Evolutionary conservation across 1,139 yeast species (phyloP).

Genomic region (Lodderomyces theae): DNA sequence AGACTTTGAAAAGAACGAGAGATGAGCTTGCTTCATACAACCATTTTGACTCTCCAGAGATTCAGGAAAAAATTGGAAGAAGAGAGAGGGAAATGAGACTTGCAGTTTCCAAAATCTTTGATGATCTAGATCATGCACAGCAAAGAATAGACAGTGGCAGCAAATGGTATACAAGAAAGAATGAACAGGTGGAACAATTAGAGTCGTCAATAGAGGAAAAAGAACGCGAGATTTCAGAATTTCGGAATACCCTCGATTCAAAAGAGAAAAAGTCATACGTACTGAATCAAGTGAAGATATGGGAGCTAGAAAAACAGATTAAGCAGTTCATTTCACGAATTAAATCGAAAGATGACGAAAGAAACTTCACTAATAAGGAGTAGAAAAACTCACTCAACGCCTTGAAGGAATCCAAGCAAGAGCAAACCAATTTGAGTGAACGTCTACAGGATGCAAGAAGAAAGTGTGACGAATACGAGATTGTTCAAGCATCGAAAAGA

Average conservation of each 20-base stretch:
- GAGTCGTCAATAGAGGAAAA: slow-evolving; percentile 21
- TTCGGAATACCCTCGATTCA: slow-evolving; percentile 10
- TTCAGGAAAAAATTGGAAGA: slow-evolving; percentile 30
- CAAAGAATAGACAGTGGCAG: slow-evolving; percentile 41
- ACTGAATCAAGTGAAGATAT: slow-evolving; percentile 33
- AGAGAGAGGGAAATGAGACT: slow-evolving; percentile 30
- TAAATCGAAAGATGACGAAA: slow-evolving; percentile 48
- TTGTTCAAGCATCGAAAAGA: slow-evolving; percentile 23
- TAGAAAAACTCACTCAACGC: slow-evolving; percentile 58
- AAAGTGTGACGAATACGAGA: slow-evolving; percentile 25
- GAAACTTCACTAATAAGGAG: slow-evolving; percentile 64
- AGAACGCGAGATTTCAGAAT: slow-evolving; percentile 19
- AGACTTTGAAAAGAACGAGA: slow-evolving; percentile 24
- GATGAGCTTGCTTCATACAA: slow-evolving; percentile 28
- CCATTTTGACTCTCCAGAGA: slow-evolving; percentile 23
- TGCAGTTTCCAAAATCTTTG: slow-evolving; percentile 26
- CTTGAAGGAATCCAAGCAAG: slow-evolving; percentile 48
- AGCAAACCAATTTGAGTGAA: slow-evolving; percentile 35
- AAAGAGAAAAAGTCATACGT: slow-evolving; percentile 19
- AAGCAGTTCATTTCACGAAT: slow-evolving; percentile 34
- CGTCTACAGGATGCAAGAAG: slow-evolving; percentile 28
- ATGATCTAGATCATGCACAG: slow-evolving; percentile 39
- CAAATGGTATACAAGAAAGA: slow-evolving; percentile 34
- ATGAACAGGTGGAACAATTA: slow-evolving; percentile 30
- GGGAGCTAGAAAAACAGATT: slow-evolving; percentile 40